Evolutionary conservation across 768 basidiomycete genomes (phyloP).

Genomic region (Lactifluus subvellereus): DNA sequence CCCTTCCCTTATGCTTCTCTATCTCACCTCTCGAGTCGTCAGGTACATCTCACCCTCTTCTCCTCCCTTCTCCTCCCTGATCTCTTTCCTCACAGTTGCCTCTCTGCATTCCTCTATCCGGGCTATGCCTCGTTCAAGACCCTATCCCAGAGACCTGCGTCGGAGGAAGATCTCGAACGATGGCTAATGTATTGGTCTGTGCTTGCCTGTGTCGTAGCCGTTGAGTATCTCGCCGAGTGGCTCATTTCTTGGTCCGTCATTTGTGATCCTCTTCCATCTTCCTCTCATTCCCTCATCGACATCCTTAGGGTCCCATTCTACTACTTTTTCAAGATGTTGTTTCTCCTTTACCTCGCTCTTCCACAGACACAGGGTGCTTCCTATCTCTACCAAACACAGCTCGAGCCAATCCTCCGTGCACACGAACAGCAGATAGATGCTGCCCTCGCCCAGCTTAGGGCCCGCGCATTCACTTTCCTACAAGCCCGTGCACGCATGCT

Average conservation of each 20-base stretch:
- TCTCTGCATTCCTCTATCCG: conserved; percentile 80
- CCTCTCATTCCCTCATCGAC: neutral
- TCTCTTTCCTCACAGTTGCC: conserved; percentile 42
- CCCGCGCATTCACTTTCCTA: conserved; percentile 53
- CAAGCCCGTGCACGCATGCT: conserved; percentile 56
- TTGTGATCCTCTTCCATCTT: neutral
- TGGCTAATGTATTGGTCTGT: conserved; percentile 99
- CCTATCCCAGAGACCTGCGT: conserved; percentile 78
- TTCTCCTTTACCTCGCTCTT: conserved; percentile 84
- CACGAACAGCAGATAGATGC: conserved; percentile 86
- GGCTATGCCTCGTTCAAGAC: conserved; percentile 97
- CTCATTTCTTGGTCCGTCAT: conserved; percentile 69
- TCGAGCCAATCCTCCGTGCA: conserved; percentile 75
- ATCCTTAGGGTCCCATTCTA: conserved; percentile 80
- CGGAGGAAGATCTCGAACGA: conserved; percentile 78
- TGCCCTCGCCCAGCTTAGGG: conserved; percentile 60
- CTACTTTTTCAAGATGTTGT: conserved; percentile 69
- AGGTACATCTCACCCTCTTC: neutral
- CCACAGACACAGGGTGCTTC: conserved; percentile 88
- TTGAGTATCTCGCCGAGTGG: conserved; percentile 87
- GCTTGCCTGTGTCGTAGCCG: conserved; percentile 69
- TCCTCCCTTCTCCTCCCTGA: neutral
- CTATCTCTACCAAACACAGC: conserved; percentile 72
- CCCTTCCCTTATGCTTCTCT: conserved; percentile 2
- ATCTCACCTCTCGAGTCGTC: conserved; percentile 17